Conservation (phyloP, 139 green algal genomes). For the Closterium sp. region DNA sequence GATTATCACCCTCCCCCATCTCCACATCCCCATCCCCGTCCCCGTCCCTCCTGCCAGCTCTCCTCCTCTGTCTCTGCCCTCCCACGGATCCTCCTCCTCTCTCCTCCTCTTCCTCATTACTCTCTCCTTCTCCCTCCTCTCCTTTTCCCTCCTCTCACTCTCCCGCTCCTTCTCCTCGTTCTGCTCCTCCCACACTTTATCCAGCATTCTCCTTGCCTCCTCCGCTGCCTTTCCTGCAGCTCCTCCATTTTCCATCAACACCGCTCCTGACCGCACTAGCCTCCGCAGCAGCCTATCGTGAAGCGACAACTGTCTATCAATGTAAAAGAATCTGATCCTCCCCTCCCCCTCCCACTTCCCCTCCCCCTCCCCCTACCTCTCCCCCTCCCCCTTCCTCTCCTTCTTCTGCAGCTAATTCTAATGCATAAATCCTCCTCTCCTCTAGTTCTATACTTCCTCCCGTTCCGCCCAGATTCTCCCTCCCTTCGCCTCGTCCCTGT, state of each 20-base stretch:
- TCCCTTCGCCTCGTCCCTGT: no score
- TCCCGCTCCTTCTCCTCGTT: conserved; percentile 10
- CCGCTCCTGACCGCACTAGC: neutral
- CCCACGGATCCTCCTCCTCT: neutral
- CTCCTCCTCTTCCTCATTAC: conserved; percentile 1
- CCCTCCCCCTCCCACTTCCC: neutral
- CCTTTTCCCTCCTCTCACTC: neutral
- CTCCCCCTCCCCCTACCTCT: no score
- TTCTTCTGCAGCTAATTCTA: no score
- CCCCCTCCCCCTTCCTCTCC: no score
- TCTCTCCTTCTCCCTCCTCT: neutral
- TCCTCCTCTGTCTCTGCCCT: neutral
- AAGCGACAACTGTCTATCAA: no score
- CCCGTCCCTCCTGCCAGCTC: neutral
- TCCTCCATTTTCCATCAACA: neutral
- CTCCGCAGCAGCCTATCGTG: no score
- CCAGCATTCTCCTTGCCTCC: no score
- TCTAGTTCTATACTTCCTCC: no score
- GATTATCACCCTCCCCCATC: no score
- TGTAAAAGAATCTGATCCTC: neutral
- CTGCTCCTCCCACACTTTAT: neutral
- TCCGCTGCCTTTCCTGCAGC: no score
- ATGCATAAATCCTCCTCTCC: no score
- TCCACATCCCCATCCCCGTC: neutral
- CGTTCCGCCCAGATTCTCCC: no score